Base-by-base conservation (phyloP, 2,329 filamentous ascomycete species). In the Bimuria novae-zelandiae region DNA sequence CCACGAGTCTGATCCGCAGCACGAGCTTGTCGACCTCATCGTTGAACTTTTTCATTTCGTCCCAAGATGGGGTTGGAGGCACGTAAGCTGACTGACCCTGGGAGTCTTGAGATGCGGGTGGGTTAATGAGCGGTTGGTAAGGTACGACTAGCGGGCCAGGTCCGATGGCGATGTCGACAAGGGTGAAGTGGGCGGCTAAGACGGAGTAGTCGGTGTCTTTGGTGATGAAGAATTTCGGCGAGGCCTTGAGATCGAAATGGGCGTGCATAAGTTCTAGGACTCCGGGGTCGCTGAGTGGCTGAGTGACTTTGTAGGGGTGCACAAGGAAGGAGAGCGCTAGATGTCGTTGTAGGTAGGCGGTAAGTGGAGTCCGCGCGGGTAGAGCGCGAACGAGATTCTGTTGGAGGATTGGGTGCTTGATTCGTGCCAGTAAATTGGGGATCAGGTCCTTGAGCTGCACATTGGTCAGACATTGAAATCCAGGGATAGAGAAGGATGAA, bases 121-220 rank as follows among this genome's bases (percentile, higher is more conserved):
- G 70, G 52, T 59, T 69, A 50, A 62, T 50, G 51, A 61, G 51
- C 11, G 73, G 72, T 25, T 63, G 53, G 35, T 65, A 71, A 7
- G 70, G 67, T 0, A 72, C 66, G 4, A 48, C 52, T 16, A 65
- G 61, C 41, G 74, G 75, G 2, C 83, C 89, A 52, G 87, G 84
- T 54, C 90, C 89, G 46, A 97, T 79, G 14, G 85, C 87, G 33
- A 90, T 82, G 65, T 94, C 88, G 4, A 97, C 81, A 17, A 95
- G 81, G 3, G 81, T 75, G 3, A 89, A 78, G 14, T 85, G 79
- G 2, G 89, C 85, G 29, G 81, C 79, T 1, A 97, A 81, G 49
- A 86, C 80, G 14, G 79, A 77, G 72, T 89, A 96, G 72, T 96
- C 76, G 14, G 87, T 89, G 25, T 78, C 62, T 14, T 76, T 76